phyloP scores from a whole-genome alignment of 768 basidiomycete species.

The Naganishia onofrii region DNA sequence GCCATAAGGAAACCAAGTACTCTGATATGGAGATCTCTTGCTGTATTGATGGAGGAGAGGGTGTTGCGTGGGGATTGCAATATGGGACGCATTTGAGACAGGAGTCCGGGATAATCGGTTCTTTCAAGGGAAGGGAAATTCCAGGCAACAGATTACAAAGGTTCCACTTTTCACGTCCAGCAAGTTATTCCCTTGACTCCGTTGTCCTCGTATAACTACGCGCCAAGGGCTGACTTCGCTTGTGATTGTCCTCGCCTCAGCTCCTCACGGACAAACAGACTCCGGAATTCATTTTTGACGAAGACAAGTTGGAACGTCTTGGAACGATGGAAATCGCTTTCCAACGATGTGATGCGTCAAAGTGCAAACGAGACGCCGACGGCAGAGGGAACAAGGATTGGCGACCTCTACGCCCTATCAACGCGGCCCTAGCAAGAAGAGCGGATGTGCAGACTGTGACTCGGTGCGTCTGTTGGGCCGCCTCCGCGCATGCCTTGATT shows the following conservation, averaged over 20 bases:
- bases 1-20: background rate
- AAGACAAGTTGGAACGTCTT: background rate
- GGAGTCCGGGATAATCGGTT: background rate
- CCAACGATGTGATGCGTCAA: background rate
- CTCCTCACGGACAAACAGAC: background rate
- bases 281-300: background rate
- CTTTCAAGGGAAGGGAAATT: background rate
- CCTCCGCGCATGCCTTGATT: too few relatives aligned
- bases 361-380: background rate
- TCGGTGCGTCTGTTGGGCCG: too few relatives aligned
- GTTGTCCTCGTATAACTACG: too few relatives aligned
- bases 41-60: background rate
- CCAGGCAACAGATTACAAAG: background rate
- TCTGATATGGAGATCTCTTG: constrained; percentile 2
- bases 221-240: background rate
- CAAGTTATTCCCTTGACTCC: background rate
- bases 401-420: background rate
- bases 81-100: background rate
- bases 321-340: background rate
- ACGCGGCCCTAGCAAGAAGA: background rate
- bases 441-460: background rate
- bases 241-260: background rate
- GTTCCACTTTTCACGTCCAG: background rate
- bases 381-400: background rate
- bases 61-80: background rate